Base-by-base conservation (phyloP, 805 yeast genomes). In the Saturnispora serradocipensis region DNA sequence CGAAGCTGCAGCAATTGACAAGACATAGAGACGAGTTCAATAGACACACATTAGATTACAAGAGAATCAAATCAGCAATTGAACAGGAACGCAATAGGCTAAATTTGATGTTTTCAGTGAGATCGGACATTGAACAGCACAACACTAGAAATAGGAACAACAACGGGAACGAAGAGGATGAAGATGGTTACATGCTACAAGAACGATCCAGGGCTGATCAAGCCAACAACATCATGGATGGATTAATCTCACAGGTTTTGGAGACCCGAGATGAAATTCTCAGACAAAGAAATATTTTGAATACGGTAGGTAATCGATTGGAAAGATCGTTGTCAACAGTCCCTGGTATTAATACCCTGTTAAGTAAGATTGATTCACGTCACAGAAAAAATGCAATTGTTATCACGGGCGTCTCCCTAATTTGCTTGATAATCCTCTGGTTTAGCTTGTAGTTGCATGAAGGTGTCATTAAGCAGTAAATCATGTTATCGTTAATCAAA, bases 341-440 rank as follows among this genome's bases (percentile, higher is more conserved):
- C 46, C 99, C 99, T 0, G 97, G 97, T 0, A 70, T 91, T 45
- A 86, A 84, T 62, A 78, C 79, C 7, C 65, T 91, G 51, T 79
- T 91, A 30, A 71, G 83, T 9, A 85, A 84, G 66, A 90, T 91
- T 58, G 89, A 89, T 65, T 84, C 96, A 3, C 76, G 98, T 61
- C 84, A 90, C 67, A 86, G 83, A 70, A 80, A 97, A 52, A 96
- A 93, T 66, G 83, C 95, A 22, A 64, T 91, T 28, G 84, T 91
- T n/a, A 68, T 91, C 62, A 91, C 96, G 1, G 59, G 75, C 3
- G 75, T 93, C 48, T 82, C 90, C 30, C 75, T 88, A 2, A 53
- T 77, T 30, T 87, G 98, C 70, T 80, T 90, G 27, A 61, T 91
- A 44, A 65, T 87, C 11, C 66, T 90, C 49, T 81, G 68, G 67